Percentiles rank a stretch among this genome's conserved stretches.
These are phyloP conservation scores for Rhizophagus clarus DNA, from an alignment of 192 early-diverging fungal genomes.

Conservation along the genomic window DNA sequence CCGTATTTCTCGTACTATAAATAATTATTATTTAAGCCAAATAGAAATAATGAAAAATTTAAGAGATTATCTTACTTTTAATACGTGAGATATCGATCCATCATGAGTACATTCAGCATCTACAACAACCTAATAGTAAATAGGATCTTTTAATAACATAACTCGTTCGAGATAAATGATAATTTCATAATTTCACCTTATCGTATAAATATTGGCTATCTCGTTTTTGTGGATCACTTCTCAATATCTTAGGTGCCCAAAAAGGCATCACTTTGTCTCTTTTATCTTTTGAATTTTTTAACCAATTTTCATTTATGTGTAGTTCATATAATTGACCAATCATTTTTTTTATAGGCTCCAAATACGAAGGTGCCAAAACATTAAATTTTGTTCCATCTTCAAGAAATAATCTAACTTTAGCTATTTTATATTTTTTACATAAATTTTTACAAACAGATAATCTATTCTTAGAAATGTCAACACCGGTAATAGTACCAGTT, in stretches of 20 bases:
- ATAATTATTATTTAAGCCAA: neutral
- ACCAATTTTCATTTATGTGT: neutral
- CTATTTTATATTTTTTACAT: constrained; percentile 69
- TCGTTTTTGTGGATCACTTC: constrained; percentile 64
- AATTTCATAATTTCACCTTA: constrained; percentile 38
- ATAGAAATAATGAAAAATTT: neutral
- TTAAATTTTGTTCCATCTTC: constrained; percentile 84
- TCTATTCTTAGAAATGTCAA: constrained; percentile 79
- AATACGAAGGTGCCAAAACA: constrained; percentile 62
- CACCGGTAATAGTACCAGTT: constrained; percentile 88
- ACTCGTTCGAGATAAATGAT: neutral
- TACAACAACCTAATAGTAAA: constrained; percentile 47
- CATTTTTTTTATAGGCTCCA: constrained; percentile 17
- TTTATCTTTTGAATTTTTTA: constrained; percentile 18
- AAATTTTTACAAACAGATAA: constrained; percentile 73
- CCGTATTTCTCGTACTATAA: constrained; percentile 74
- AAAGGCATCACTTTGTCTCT: constrained; percentile 56
- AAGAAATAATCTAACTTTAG: constrained; percentile 68
- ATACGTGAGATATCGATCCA: constrained; percentile 79
- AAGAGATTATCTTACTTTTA: constrained; percentile 49
- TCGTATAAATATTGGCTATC: constrained; percentile 70
- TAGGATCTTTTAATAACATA: neutral
- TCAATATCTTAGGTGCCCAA: constrained; percentile 72
- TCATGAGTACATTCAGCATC: constrained; percentile 88
- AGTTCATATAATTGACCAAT: neutral